Evolutionary conservation across 2,329 filamentous ascomycete genomes (phyloP), one percentile per base, ranked within the genome.

Genomic region (Pseudofabraea citricarpa): DNA sequence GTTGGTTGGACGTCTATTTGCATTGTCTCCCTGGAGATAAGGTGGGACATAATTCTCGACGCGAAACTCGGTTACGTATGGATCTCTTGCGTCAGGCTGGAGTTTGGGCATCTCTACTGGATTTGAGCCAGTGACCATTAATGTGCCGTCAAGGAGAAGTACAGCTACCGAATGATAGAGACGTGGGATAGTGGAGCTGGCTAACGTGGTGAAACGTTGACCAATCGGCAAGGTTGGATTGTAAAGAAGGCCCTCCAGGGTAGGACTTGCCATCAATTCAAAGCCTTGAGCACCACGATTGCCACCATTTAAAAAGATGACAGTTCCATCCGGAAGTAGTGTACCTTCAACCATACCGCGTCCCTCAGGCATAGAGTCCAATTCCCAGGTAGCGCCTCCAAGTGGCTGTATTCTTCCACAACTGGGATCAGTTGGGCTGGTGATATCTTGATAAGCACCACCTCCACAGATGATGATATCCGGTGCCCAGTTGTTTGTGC

Each of bases 81-180:
- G 73, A 45, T 73, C 60, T 41, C 67, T 54, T 0, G 65, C 59
- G 41, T 67, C 61, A 7, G 73, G 52, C 12, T 62, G 54, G 9
- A 77, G 66, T 24, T 76, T 60, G 13, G 76, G 77, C 67, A 74
- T 72, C 54, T 81, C 70, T 21, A 79, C 72, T 1, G 79, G 79
- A 57, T 81, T 81, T 41, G 74, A 79, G 23, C 79, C 78, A 18
- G 77, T 70, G 43, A 82, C 64, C 58, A 82, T 67, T 6, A 82
- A 59, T 0, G 75, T 81, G 19, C 78, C 79, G 54, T 82, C 77
- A 6, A 78, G 67, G 4, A 82, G 64, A 6, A 82, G 65, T 10
- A 82, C 63, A 7, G 77, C 73, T 20, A 81, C 75, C 10, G 74
- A 78, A 58, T 83, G 79, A 61, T 83, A 83, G 26, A 83, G 64